Base-by-base conservation (phyloP, 2,329 filamentous ascomycete species). In the Septoria linicola region DNA sequence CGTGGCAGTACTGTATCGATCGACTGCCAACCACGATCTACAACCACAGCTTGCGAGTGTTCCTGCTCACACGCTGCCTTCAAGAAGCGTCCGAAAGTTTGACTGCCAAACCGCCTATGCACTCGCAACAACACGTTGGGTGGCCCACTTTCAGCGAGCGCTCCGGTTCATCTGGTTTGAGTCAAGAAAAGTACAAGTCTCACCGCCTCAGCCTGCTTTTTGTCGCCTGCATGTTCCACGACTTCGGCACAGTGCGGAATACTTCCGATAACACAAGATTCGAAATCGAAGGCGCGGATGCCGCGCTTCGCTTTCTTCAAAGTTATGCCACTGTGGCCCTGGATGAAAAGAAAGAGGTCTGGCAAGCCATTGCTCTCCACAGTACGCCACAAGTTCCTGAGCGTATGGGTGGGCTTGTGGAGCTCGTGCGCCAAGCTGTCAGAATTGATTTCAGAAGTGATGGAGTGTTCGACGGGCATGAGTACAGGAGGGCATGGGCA, bases 231-330 rank as follows among this genome's bases (percentile, higher is more conserved):
- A 60, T 71, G 27, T 66, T 66, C 49, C 70, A 72, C 61, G 69
- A 70, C 54, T 59, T 68, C 8, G 67, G 67, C 21, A 60, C 58
- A n/a, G 17, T 39, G 16, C 6, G 36, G 8, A 39, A 39, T 13
- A 64, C 61, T 34, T 50, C 55, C 8, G 30, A 25, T 11, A 49
- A 66, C 2, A 65, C 70, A 39, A 68, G 73, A 11, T 76, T 76
- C 57, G 73, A 76, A 56, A 65, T 76, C 39, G 72, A 74, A 53
- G 73, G 73, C 4, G 73, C 67, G 4, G 72, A 76, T 54, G 72
- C 70, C 21, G 72, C 72, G 5, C 66, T 66, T 2, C 35, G 54
- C 1, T 63, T 68, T 46, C 60, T 76, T 8, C 56, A 54, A 1
- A 34, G 49, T 2, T 60, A 64, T 27, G 3, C 8, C n/a, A 17